Conservation (phyloP, 306 rosid genomes). For the Prunus padus region DNA sequence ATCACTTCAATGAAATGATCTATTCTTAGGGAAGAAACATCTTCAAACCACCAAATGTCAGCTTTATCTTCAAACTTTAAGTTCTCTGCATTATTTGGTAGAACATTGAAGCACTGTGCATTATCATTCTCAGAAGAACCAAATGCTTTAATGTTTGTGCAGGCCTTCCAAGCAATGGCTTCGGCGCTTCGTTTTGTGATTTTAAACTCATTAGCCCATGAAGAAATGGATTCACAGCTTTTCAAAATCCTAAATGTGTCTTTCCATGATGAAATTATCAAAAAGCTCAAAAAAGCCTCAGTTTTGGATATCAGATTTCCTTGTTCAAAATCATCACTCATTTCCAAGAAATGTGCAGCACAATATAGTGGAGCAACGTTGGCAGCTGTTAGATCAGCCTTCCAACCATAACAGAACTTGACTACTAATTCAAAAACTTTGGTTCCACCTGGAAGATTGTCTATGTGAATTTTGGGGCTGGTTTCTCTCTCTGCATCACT, state of each 20-base stretch:
- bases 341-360: conserved; percentile 75
- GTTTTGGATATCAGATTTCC: conserved; percentile 69
- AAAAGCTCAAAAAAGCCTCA: conserved; percentile 61
- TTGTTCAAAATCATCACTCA: conserved; percentile 65
- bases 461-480: conserved; percentile 40
- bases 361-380: conserved; percentile 56
- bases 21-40: conserved; percentile 50
- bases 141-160: conserved; percentile 38
- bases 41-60: conserved; percentile 75
- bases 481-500: conserved; percentile 28
- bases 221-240: conserved; percentile 59
- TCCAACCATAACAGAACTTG: conserved; percentile 83
- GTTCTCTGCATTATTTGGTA: background rate
- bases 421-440: conserved; percentile 54
- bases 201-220: conserved; percentile 57
- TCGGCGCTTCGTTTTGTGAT: conserved; percentile 58
- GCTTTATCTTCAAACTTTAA: conserved; percentile 17
- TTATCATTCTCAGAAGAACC: conserved; percentile 21
- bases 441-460: conserved; percentile 71
- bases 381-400: conserved; percentile 56
- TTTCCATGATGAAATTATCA: conserved; percentile 72
- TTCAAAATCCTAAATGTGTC: conserved; percentile 64
- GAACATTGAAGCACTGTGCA: conserved; percentile 16
- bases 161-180: conserved; percentile 70
- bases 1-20: conserved; percentile 79